These are phyloP conservation scores for Naganishia sp. DNA, from an alignment of 1,284 basidiomycete genomes.

Conservation along the genomic window DNA sequence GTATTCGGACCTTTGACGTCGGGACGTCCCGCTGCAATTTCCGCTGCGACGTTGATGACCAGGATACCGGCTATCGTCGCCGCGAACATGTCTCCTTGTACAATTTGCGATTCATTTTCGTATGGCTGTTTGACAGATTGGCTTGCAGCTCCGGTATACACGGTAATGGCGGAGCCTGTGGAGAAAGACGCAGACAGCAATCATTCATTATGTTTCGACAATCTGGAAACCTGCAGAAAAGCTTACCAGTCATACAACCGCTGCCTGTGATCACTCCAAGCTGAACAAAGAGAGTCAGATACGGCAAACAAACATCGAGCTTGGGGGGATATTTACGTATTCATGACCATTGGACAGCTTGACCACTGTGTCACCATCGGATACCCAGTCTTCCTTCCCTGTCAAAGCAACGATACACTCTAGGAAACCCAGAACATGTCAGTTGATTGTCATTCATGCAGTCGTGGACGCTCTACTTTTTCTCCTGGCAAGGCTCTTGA, in stretches of 20 bases:
- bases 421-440: conserved; percentile 43
- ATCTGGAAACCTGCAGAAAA: not conserved
- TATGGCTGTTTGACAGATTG: conserved; percentile 40
- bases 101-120: conserved; percentile 55
- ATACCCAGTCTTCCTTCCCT: conserved; percentile 80
- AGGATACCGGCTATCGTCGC: conserved; percentile 76
- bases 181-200: not conserved
- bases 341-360: conserved; percentile 73
- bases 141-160: conserved; percentile 73
- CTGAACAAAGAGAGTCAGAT: conserved; percentile 30
- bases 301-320: not conserved
- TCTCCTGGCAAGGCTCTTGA: conserved; percentile 68
- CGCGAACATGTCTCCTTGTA: conserved; percentile 70
- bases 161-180: conserved; percentile 43
- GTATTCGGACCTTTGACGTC: conserved; percentile 82
- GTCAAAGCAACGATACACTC: conserved; percentile 82
- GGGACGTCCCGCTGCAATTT: conserved; percentile 68
- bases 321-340: conserved; percentile 49
- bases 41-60: conserved; percentile 78
- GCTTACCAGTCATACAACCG: conserved; percentile 83
- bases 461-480: conserved; percentile 62
- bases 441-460: not conserved
- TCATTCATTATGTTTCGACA: not conserved
- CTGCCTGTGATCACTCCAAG: conserved; percentile 83
- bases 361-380: conserved; percentile 73